Evolutionary conservation across 169 alveolate species (phyloP).

Genomic region (Plasmodium inui): DNA sequence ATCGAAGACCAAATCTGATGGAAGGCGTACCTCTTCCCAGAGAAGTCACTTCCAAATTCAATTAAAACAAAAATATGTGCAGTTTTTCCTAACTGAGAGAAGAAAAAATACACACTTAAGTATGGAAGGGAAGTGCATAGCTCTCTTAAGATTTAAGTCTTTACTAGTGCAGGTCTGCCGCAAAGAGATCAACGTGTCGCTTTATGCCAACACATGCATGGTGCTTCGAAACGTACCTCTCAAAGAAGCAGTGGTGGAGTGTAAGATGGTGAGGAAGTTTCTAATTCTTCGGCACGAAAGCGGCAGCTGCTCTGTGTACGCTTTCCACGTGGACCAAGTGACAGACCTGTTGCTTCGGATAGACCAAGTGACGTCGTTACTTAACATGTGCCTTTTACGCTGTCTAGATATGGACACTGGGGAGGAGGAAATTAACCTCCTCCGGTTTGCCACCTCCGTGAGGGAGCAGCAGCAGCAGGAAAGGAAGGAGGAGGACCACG

Average conservation of each 20-base stretch:
- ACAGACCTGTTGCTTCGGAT: neutral
- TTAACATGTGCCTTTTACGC: constrained; percentile 23
- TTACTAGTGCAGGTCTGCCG: constrained; percentile 31
- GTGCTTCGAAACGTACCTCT: neutral
- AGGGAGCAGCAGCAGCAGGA: neutral
- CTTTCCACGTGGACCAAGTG: neutral
- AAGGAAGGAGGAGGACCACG: neutral
- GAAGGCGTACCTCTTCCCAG: too few relatives aligned
- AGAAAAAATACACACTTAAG: constrained; percentile 6
- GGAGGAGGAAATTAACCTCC: constrained; percentile 1
- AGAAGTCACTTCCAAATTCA: neutral
- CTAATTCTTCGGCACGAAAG: constrained; percentile 14
- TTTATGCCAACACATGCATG: constrained; percentile 26
- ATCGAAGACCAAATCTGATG: too few relatives aligned
- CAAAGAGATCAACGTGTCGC: constrained; percentile 21
- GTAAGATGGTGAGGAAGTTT: constrained; percentile 4
- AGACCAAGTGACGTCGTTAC: neutral
- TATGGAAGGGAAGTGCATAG: constrained; percentile 3
- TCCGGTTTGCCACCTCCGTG: neutral
- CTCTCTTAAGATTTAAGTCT: neutral
- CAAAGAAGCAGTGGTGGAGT: neutral
- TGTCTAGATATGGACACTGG: neutral
- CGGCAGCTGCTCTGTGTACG: constrained; percentile 3
- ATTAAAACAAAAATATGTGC: neutral
- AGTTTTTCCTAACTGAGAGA: constrained; percentile 1